Base-by-base conservation (phyloP, 345 rosid genomes). In the Citrus medica region DNA sequence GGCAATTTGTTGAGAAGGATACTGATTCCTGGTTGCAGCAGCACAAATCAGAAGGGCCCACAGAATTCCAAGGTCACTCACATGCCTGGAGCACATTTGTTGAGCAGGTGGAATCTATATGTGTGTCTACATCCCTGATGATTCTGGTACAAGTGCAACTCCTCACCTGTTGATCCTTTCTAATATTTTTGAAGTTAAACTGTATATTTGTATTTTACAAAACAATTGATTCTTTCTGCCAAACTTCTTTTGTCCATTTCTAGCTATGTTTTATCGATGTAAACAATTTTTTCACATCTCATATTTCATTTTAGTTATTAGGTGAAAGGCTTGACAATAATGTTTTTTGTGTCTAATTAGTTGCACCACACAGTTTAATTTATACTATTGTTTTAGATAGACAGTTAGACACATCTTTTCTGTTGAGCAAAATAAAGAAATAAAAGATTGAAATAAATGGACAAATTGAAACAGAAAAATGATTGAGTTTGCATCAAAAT, bases 51-150 rank as follows among this genome's bases (percentile, higher is more conserved):
- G 83, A 76, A 38, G 89, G 86, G 75, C 79, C 74, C 69, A 58
- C 51, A 8, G 75, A 83, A 65, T 71, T 66, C 33, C 76, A 84
- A 79, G 69, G 24, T 83, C 67, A 82, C 65, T 96, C 99, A 14
- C 89, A 81, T 86, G 88, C 86, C 61, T 96, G 99, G 97, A 88
- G 87, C 84, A 88, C 93, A 71, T 96, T 96, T 82, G 83, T 87
- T 40, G 98, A 96, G 91, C 98, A 91, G 89, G 89, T 89, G 81
- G 97, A 94, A 79, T 88, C 94, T 27, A 79, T 92, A 72, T 81
- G 91, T 67, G 89, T 92, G 81, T 88, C 98, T 63, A 88, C 97
- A 58, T 86, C 92, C 82, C 78, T 96, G 88, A 91, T 90, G 80
- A 92, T 94, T 87, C 78, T 96, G 99, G 99, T 94, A 92, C 2